These are phyloP conservation scores for Pseudogymnoascus sp. DNA, from an alignment of 2,329 filamentous ascomycete genomes.

Conservation along the genomic window DNA sequence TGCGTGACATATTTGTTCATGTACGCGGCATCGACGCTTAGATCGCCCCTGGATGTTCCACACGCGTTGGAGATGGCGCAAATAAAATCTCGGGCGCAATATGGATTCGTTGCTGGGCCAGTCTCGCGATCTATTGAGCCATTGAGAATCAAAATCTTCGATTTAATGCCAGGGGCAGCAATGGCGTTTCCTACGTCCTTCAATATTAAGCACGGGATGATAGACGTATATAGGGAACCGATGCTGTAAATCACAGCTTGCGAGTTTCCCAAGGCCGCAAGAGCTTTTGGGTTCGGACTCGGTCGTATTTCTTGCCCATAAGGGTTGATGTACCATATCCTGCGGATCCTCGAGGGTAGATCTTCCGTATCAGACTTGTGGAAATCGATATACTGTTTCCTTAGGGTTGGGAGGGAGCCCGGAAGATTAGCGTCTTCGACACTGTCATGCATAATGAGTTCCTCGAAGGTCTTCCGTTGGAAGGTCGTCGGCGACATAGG, in stretches of 20 bases:
- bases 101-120: slow-evolving; percentile 58
- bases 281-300: slow-evolving; percentile 71
- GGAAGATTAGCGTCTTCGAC: slow-evolving; percentile 78
- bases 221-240: slow-evolving; percentile 85
- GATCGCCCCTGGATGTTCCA: slow-evolving; percentile 15
- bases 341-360: slow-evolving; percentile 67
- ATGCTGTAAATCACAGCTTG: slow-evolving; percentile 82
- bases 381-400: slow-evolving; percentile 76
- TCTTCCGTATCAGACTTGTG: slow-evolving; percentile 71
- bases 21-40: slow-evolving; percentile 29
- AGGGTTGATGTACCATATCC: slow-evolving; percentile 96
- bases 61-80: slow-evolving; percentile 71
- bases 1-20: slow-evolving; percentile 66
- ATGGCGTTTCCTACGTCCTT: slow-evolving; percentile 66
- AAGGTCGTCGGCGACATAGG: slow-evolving; percentile 14
- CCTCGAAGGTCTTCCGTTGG: slow-evolving; percentile 23
- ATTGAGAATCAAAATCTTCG: slow-evolving; percentile 69
- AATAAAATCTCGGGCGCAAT: slow-evolving; percentile 75
- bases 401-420: slow-evolving; percentile 71
- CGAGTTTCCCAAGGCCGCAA: slow-evolving; percentile 59
- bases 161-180: slow-evolving; percentile 38
- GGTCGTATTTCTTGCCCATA: slow-evolving; percentile 95
- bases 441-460: slow-evolving; percentile 52
- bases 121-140: slow-evolving; percentile 82
- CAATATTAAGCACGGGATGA: slow-evolving; percentile 76